Evolutionary conservation across 306 rosid species (phyloP), one percentile per base, ranked within the genome.

Genomic region (Quercus aquifolioides): DNA sequence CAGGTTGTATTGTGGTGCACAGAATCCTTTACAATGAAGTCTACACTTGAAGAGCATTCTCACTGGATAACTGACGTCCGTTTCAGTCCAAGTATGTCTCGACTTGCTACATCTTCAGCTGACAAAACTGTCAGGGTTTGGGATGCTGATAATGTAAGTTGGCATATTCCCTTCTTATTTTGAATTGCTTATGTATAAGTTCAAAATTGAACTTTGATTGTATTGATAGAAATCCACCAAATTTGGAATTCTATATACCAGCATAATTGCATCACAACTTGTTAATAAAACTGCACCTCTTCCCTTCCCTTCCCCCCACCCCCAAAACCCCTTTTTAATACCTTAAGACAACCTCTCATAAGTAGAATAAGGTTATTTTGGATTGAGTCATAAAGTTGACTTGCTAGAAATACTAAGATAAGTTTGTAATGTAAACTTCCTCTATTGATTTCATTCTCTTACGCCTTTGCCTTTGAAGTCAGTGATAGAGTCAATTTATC

Each of bases 1-100:
- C 90, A 94, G 98, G 97, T 84, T 82, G 76, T 87, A 69, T 82
- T 94, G 84, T 92, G 97, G 97, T 92, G 91, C 81, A 87, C 89
- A 13, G 89, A 92, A 41, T 87, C 87, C 2, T 87, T 89, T 79
- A 26, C 73, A 30, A 23, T 84, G 68, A 89, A 87, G 86, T 85
- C 86, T 75, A 83, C 91, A 18, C 91, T 88, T 52, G 92, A 88
- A n/a, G 97, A 87, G 84, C 98, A 94, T 78, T 77, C 87, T 43
- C 87, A 89, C 52, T 33, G 87, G 90, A 91, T 94, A 86, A 92
- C 97, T 56, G 97, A 92, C 77, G 83, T 89, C 73, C 86, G 92
- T 73, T 91, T 94, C 86, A 87, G 92, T 83, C 91, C 93, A 82
- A 89, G 85, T 79, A 74, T 76, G 76, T 79, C 78, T 55, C 86